Evolutionary conservation across 345 rosid genomes (phyloP).

Genomic region (Euclidium syriacum): DNA sequence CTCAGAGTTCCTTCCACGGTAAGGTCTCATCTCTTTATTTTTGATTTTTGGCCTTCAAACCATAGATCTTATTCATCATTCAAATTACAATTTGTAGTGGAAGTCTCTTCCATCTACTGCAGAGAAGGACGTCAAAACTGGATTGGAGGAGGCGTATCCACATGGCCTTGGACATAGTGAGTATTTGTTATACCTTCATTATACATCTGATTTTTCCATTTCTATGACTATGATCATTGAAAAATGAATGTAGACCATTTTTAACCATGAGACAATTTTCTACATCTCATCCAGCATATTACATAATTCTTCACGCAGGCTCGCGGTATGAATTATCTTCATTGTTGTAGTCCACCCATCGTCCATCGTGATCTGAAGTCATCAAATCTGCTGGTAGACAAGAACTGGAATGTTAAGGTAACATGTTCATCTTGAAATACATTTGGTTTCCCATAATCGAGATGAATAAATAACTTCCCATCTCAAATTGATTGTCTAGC

Average conservation of each 20-base stretch:
- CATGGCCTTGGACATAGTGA: slow-evolving; percentile 90
- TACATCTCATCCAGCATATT: slow-evolving; percentile 18
- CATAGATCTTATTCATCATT: background rate
- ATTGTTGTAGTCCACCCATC: slow-evolving; percentile 80
- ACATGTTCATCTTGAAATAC: slow-evolving; percentile 10
- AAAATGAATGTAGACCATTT: no score
- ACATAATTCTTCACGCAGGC: slow-evolving; percentile 49
- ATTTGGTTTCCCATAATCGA: background rate
- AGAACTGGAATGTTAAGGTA: slow-evolving; percentile 94
- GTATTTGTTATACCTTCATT: no score
- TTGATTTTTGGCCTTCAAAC: background rate
- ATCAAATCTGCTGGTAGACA: slow-evolving; percentile 92
- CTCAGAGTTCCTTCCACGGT: slow-evolving; percentile 99
- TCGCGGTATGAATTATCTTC: slow-evolving; percentile 97
- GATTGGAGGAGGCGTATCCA: slow-evolving; percentile 86
- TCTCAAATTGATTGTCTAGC: background rate
- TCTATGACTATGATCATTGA: no score
- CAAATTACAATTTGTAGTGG: slow-evolving; percentile 52
- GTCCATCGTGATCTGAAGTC: slow-evolving; percentile 99
- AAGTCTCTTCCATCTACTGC: slow-evolving; percentile 87
- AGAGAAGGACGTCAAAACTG: slow-evolving; percentile 64
- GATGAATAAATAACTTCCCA: no score
- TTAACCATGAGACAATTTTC: background rate
- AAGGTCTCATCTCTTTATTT: slow-evolving; percentile 18
- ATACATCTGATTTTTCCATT: background rate